Evolutionary conservation across 441 rosid species (phyloP).

Genomic region (Gossypium davidsonii): DNA sequence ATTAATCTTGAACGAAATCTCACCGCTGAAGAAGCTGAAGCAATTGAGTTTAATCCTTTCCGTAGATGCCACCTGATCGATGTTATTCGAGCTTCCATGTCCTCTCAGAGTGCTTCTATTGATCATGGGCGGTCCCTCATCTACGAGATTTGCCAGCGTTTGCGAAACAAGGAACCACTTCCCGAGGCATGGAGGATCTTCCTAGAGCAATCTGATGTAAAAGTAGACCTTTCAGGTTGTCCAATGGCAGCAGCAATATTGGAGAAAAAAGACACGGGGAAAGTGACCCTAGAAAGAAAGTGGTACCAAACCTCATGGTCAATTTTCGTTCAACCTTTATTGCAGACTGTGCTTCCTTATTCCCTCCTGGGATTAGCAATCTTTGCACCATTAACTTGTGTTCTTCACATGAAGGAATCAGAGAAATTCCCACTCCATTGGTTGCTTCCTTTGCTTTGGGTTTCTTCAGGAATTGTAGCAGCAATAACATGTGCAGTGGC

Average conservation of each 20-base stretch:
- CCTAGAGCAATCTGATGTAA: constrained; percentile 59
- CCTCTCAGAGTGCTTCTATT: constrained; percentile 61
- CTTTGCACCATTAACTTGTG: constrained; percentile 30
- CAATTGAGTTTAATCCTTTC: constrained; percentile 54
- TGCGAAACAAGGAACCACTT: constrained; percentile 50
- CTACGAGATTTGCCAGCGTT: constrained; percentile 61
- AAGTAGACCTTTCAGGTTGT: constrained; percentile 59
- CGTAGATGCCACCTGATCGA: constrained; percentile 43
- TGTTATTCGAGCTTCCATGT: constrained; percentile 46
- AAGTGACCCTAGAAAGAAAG: constrained; percentile 45
- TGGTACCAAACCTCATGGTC: constrained; percentile 49
- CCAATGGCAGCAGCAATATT: constrained; percentile 44
- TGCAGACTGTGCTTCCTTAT: constrained; percentile 49
- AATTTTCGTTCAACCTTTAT: constrained; percentile 44
- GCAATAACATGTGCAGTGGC: constrained; percentile 38
- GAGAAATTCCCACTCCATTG: constrained; percentile 28
- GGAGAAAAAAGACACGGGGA: constrained; percentile 21
- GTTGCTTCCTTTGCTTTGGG: constrained; percentile 48
- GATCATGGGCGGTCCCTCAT: constrained; percentile 67
- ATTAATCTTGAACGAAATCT: constrained; percentile 40
- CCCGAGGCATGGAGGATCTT: constrained; percentile 61
- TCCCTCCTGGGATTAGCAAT: constrained; percentile 39
- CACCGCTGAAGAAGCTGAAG: constrained; percentile 44
- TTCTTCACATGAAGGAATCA: constrained; percentile 27
- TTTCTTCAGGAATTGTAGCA: constrained; percentile 37